Evolutionary conservation across 2,329 filamentous ascomycete species (phyloP), one percentile per base, ranked within the genome.

Genomic region (Colletotrichum sp.): DNA sequence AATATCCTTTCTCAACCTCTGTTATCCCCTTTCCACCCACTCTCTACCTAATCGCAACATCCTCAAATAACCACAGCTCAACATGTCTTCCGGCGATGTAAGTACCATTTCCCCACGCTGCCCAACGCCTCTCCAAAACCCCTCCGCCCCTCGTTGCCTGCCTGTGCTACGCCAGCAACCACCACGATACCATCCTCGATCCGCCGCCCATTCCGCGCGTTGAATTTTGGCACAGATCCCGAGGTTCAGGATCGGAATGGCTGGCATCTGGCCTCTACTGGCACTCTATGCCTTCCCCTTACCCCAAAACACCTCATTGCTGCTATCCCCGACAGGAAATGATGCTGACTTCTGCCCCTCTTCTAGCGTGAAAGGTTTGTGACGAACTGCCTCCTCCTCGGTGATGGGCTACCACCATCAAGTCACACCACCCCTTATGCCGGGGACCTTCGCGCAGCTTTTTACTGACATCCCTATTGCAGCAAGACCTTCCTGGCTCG

Each of bases 401-500:
- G 44, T 48, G 73, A 76, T 69, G 59, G 72, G 27, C 48, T 25
- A 59, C 57, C 32, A 34, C 57, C 74, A 73, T 71, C 77, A 63
- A 39, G 66, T 22, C 59, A 64, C 25, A 48, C 69, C 74, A 72
- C 60, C 57, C 36, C 59, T 64, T 68, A 60, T 52, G 72, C 78
- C 75, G 52, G 36, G 71, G 57, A 25, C 68, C 52, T 67, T 57
- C 60, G 52, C 66, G 55, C 63, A 74, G 9, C 64, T 27, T 52
- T 52, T 68, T 70, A 71, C 77, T 78, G 70, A 78, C 69, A 57
- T 32, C 63, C 71, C 16, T 65, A 39, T 9, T 67, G 86, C 87
- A 98, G 96, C 94, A 98, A 98, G 94, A 98, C 97, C 86, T 98
- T 98, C 93, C 95, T 98, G 88, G 97, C 97, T 88, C 94, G 97